Percentiles rank a stretch among this genome's conserved stretches.
Conservation (phyloP, 1,284 basidiomycete genomes). For the Pascua guehoae region DNA sequence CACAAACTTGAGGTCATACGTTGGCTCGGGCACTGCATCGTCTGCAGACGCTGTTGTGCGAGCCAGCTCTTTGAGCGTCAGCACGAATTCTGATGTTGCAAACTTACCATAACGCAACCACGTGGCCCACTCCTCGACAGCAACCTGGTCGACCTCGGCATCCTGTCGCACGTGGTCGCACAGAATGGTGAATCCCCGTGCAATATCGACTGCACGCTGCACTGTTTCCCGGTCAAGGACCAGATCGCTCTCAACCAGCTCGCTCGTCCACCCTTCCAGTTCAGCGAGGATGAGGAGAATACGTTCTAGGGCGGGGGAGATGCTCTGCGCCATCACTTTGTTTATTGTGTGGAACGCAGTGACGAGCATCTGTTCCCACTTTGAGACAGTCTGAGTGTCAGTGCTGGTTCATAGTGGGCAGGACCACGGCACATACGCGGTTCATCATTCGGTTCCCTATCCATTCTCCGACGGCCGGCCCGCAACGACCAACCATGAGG, state of each 20-base stretch:
- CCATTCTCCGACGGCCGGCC: constrained; percentile 41
- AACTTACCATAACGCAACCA: constrained; percentile 45
- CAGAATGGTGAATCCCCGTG: constrained; percentile 11
- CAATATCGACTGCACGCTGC: neutral
- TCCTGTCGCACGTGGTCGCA: constrained; percentile 33
- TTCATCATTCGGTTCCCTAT: constrained; percentile 42
- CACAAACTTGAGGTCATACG: constrained; percentile 38
- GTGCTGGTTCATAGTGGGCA: neutral
- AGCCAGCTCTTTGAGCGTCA: constrained; percentile 10
- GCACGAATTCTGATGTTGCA: rapidly evolving
- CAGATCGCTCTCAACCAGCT: constrained; percentile 2
- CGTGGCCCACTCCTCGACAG: constrained; percentile 38
- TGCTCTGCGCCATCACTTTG: constrained; percentile 34
- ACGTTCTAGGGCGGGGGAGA: constrained; percentile 38
- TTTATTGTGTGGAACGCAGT: constrained; percentile 30
- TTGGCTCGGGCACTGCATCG: constrained; percentile 18
- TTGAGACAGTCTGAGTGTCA: constrained; percentile 32
- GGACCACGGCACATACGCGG: constrained; percentile 20
- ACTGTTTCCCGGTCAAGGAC: neutral
- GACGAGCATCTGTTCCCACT: constrained; percentile 39
- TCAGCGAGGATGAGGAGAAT: constrained; percentile 41
- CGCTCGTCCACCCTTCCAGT: constrained; percentile 29
- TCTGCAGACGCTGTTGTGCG: constrained; percentile 1
- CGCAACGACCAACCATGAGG: constrained; percentile 38
- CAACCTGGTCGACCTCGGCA: constrained; percentile 31